Evolutionary conservation across 768 basidiomycete genomes (phyloP).

Genomic region (Naganishia antarctica): DNA sequence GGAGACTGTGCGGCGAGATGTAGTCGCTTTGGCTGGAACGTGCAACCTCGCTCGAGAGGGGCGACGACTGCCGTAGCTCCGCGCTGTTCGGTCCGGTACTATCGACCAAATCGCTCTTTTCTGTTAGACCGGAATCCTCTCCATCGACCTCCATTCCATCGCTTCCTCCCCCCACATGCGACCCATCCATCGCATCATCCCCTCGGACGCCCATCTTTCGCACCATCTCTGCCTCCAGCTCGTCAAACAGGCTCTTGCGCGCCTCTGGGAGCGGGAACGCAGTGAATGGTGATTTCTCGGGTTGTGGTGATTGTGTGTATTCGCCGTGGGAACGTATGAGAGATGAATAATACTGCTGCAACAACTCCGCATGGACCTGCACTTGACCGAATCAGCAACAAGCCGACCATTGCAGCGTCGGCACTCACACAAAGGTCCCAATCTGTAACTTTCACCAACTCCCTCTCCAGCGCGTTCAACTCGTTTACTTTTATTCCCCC

Average conservation of each 20-base stretch:
- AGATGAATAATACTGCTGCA: constrained; percentile 90
- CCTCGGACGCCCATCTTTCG: background rate
- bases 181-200: constrained; percentile 2
- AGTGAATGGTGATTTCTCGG: constrained; percentile 36
- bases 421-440: constrained; percentile 82
- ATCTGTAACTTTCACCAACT: constrained; percentile 84
- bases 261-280: constrained; percentile 34
- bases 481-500: constrained; percentile 88
- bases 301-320: constrained; percentile 40
- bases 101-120: too few species aligned
- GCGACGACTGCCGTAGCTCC: background rate
- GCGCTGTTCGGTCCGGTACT: background rate
- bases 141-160: constrained; percentile 3
- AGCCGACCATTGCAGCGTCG: background rate
- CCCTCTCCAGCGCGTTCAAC: constrained; percentile 88
- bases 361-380: constrained; percentile 82
- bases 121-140: background rate
- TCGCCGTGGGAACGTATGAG: constrained; percentile 72
- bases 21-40: background rate
- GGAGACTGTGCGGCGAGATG: too few species aligned
- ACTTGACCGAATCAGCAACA: background rate
- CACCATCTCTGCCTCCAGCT: background rate
- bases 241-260: background rate
- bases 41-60: background rate
- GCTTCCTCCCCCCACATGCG: background rate